phyloP scores from a whole-genome alignment of 768 basidiomycete species.

The Podaxis mareebaensis region DNA sequence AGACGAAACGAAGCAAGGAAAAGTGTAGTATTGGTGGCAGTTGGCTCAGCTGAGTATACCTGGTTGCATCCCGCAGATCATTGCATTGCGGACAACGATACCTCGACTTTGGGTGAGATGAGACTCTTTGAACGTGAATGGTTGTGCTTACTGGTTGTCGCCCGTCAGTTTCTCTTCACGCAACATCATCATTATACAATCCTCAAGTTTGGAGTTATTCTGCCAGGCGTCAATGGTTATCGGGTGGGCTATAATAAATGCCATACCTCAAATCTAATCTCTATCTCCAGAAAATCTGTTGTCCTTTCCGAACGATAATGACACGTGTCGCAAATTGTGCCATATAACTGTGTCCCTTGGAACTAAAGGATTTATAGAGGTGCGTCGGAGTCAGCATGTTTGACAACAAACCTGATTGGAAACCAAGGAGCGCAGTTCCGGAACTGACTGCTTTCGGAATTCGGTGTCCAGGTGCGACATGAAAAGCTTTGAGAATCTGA shows the following conservation, averaged over 20 bases:
- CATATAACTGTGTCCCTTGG: conserved; percentile 82
- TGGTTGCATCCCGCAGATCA: conserved; percentile 72
- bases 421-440: conserved; percentile 65
- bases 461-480: conserved; percentile 86
- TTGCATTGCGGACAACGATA: conserved; percentile 82
- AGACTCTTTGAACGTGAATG: not conserved
- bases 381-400: not conserved
- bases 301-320: conserved; percentile 63
- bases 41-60: conserved; percentile 66
- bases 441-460: conserved; percentile 77
- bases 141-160: conserved; percentile 73
- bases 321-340: conserved; percentile 77
- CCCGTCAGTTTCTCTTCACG: conserved; percentile 73
- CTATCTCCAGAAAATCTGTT: conserved; percentile 84
- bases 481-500: conserved; percentile 92
- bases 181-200: conserved; percentile 65
- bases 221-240: conserved; percentile 27
- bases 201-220: conserved; percentile 74
- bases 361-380: conserved; percentile 54
- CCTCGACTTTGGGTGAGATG: conserved; percentile 34
- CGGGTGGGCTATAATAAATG: not conserved
- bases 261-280: conserved; percentile 76
- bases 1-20: conserved; percentile 91
- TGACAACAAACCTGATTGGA: conserved; percentile 58
- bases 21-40: conserved; percentile 92